These are phyloP conservation scores for Aspergillus carlsbadensis DNA, from an alignment of 495 filamentous ascomycete species.

Conservation along the genomic window DNA sequence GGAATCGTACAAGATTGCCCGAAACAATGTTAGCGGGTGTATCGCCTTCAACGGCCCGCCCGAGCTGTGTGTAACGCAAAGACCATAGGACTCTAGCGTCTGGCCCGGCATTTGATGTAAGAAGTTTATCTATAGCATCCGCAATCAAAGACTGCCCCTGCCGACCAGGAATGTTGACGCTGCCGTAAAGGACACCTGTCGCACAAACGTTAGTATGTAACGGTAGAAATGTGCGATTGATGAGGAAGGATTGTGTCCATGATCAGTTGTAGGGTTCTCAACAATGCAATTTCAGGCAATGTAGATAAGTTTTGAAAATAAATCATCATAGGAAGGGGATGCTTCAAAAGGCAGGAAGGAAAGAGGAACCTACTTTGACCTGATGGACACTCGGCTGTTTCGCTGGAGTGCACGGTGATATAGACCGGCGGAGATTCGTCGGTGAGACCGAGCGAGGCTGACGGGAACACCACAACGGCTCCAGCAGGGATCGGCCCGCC, in stretches of 20 bases:
- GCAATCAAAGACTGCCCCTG: slow-evolving; percentile 46
- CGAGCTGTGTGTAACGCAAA: slow-evolving; percentile 59
- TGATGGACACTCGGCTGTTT: slow-evolving; percentile 82
- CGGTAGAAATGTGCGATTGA: slow-evolving; percentile 10
- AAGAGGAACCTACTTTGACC: slow-evolving; percentile 75
- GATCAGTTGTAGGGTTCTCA: slow-evolving; percentile 80
- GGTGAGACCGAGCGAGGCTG: slow-evolving; percentile 40
- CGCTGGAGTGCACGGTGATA: slow-evolving; percentile 75
- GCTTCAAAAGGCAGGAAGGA: slow-evolving; percentile 14
- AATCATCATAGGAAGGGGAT: slow-evolving; percentile 71
- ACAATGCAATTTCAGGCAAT: slow-evolving; percentile 90
- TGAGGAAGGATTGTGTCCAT: slow-evolving; percentile 25
- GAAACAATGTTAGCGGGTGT: slow-evolving; percentile 20
- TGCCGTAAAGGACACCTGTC: slow-evolving; percentile 72
- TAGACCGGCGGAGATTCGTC: slow-evolving; percentile 59
- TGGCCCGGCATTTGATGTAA: slow-evolving; percentile 37
- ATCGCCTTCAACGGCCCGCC: slow-evolving; percentile 20
- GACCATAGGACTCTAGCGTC: slow-evolving; percentile 54
- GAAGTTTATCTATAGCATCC: slow-evolving; percentile 53
- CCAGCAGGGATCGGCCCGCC: slow-evolving; percentile 72
- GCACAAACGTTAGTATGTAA: slow-evolving; percentile 45
- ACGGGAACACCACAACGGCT: slow-evolving; percentile 70
- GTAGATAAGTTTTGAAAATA: slow-evolving; percentile 90
- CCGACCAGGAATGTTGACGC: slow-evolving; percentile 36
- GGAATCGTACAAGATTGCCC: slow-evolving; percentile 42